These are phyloP conservation scores for Suillus plorans DNA, from an alignment of 768 basidiomycete species.

Conservation along the genomic window DNA sequence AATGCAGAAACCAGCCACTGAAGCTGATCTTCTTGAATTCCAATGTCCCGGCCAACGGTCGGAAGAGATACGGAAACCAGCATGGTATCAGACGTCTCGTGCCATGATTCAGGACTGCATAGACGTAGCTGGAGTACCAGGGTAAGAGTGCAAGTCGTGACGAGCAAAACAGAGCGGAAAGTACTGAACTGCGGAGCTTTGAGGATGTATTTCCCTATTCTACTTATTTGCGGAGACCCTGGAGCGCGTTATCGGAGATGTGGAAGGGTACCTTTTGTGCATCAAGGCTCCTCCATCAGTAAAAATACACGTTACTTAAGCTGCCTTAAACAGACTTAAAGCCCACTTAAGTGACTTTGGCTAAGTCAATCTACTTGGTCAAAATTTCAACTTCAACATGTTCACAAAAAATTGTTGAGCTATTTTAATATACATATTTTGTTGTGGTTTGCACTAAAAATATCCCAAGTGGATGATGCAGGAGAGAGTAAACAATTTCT, in stretches of 20 bases:
- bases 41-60: constrained; percentile 36
- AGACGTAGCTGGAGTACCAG: constrained; percentile 23
- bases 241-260: neutral
- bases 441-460: too few relatives aligned
- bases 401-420: too few relatives aligned
- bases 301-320: too few relatives aligned
- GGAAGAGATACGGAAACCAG: too few relatives aligned
- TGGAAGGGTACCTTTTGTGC: neutral
- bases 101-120: neutral
- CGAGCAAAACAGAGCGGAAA: constrained; percentile 12
- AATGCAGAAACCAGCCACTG: constrained; percentile 62
- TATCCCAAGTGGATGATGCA: too few relatives aligned
- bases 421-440: too few relatives aligned
- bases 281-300: neutral
- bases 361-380: too few relatives aligned
- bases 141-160: constrained; percentile 24
- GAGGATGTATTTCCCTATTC: neutral
- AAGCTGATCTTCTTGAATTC: constrained; percentile 43
- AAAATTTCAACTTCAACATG: too few relatives aligned
- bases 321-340: too few relatives aligned
- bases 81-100: too few relatives aligned
- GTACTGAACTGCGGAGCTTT: constrained; percentile 2
- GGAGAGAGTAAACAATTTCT: too few relatives aligned
- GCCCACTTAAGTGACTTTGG: too few relatives aligned
- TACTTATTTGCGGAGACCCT: neutral